Evolutionary conservation across 1,139 yeast species (phyloP), one percentile per base, ranked within the genome.

Genomic region (Pneumocystis carinii): DNA sequence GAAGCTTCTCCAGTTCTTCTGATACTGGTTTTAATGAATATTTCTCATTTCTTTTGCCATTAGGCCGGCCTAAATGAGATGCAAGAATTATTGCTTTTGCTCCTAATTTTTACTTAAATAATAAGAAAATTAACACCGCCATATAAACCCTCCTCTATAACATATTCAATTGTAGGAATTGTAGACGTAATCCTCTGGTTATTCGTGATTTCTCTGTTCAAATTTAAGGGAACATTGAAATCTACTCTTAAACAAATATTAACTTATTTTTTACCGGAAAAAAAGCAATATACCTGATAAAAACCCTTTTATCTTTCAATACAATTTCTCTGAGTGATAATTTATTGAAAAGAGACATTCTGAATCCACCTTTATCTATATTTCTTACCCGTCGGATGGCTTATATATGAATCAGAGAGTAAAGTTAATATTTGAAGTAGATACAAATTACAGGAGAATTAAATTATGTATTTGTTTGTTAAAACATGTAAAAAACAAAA

Each of bases 181-280:
- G 97, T 97, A 75, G 97, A 97, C 71, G 89, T 97, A 75, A 90
- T 92, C 79, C 97, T 86, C 81, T 90, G 97, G 80, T 90, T 90
- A 85, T 92, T 90, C 81, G 97, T 92, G 82, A 90, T 92, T 75
- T 85, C 89, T 73, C 82, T 84, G 70, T 96, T 97, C 75, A 90
- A 96, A 15, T 48, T 29, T 72, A 90, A 83, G 73, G 97, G 97
- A 70, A 92, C 97, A 79, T 92, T 90, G 84, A 90, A 90, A 79
- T 90, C 80, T 69, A 60, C 64, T 35, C 55, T 48, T 10, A 24
- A 24, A 12, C 12, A 17, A 10, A 19, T 15, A 38, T 19, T 29
- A 29, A 17, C 2, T 12, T 10, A 17, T 19, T 8, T 6, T 55
- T 41, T 55, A 17, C 7, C 24, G 14, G 15, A 32, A 39, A 56